Conservation (phyloP, 2,329 filamentous ascomycete genomes). For the Trichophyton schoenleinii region DNA sequence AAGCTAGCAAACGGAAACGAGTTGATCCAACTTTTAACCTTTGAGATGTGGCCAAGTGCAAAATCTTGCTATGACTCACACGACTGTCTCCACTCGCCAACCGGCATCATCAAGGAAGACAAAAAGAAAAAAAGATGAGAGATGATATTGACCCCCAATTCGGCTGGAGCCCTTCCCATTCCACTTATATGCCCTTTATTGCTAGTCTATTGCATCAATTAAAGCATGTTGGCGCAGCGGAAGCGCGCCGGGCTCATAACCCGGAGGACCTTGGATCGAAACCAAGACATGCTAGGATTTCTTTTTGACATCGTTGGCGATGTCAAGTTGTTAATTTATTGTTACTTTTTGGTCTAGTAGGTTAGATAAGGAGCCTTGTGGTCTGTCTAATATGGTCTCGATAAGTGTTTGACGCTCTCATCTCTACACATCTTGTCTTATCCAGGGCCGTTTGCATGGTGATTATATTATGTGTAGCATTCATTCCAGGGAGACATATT, state of each 20-base stretch:
- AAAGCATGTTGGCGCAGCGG: slow-evolving; percentile 24
- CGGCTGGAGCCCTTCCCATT: too few species aligned
- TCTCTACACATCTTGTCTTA: too few species aligned
- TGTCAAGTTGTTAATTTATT: not conserved
- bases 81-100: not conserved
- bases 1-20: not conserved
- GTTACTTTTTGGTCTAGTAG: not conserved
- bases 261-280: slow-evolving; percentile 24
- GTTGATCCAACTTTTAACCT: not conserved
- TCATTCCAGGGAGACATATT: not conserved
- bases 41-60: not conserved
- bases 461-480: not conserved
- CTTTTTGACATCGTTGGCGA: slow-evolving; percentile 1
- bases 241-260: slow-evolving; percentile 31
- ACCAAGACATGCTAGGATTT: slow-evolving; percentile 14
- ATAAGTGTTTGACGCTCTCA: not conserved
- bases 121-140: not conserved
- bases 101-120: not conserved
- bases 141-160: not conserved
- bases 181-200: not conserved
- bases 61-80: slow-evolving; percentile 1
- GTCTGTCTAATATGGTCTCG: not conserved
- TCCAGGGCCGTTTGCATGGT: too few species aligned
- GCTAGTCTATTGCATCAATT: not conserved
- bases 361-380: not conserved